These are phyloP conservation scores for Candida schatavii DNA, from an alignment of 805 yeast genomes.

Conservation along the genomic window DNA sequence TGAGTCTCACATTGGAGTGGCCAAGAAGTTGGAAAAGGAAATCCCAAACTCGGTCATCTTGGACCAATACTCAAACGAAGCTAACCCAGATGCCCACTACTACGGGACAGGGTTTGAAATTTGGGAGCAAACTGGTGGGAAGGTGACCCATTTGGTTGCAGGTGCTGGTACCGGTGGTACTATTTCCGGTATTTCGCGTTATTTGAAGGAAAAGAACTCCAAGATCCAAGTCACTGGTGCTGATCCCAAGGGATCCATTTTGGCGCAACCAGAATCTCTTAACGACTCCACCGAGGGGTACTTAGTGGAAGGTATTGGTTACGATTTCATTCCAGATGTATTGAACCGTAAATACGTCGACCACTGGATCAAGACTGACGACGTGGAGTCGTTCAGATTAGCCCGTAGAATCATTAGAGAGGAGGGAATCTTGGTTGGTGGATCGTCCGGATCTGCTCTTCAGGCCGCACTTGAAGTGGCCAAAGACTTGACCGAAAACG, in stretches of 20 bases:
- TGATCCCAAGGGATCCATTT: constrained; percentile 83
- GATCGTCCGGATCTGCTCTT: constrained; percentile 84
- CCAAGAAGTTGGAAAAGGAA: constrained; percentile 73
- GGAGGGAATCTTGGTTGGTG: constrained; percentile 87
- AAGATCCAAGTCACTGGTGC: constrained; percentile 69
- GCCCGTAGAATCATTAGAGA: constrained; percentile 80
- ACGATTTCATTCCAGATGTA: constrained; percentile 83
- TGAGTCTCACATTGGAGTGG: constrained; percentile 88
- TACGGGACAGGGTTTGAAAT: constrained; percentile 83
- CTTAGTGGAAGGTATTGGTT: constrained; percentile 89
- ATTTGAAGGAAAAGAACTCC: constrained; percentile 67
- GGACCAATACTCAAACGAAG: constrained; percentile 76
- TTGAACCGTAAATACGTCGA: constrained; percentile 65
- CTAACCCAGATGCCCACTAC: constrained; percentile 83
- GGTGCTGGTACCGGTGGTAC: constrained; percentile 99
- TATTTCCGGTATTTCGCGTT: constrained; percentile 84
- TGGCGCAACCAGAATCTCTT: constrained; percentile 74
- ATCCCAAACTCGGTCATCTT: constrained; percentile 81
- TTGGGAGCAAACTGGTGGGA: constrained; percentile 74
- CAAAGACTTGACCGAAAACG: constrained; percentile 67
- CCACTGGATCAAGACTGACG: constrained; percentile 84
- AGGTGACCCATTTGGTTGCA: constrained; percentile 72
- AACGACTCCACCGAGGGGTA: constrained; percentile 59
- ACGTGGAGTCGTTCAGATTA: constrained; percentile 70
- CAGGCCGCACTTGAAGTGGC: constrained; percentile 74